Conservation (phyloP, 768 basidiomycete genomes). For the Melanogaster broomeanus region DNA sequence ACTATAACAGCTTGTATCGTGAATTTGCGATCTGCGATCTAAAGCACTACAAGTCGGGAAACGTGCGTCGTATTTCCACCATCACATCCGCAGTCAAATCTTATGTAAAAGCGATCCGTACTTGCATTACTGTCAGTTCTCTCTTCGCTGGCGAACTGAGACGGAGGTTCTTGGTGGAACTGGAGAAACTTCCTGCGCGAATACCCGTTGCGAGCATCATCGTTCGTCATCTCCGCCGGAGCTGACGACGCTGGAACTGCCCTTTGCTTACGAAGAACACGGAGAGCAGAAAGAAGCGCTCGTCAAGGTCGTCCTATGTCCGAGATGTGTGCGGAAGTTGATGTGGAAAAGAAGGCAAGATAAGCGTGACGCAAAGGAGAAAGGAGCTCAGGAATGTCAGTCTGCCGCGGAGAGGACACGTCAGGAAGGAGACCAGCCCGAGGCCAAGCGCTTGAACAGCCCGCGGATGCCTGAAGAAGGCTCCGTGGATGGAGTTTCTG, state of each 20-base stretch:
- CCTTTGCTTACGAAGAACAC: conserved; percentile 85
- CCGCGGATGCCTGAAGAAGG: not conserved
- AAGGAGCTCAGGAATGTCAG: not conserved
- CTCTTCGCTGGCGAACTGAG: conserved; percentile 93
- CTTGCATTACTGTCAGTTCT: too few species aligned
- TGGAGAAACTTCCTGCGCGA: conserved; percentile 88
- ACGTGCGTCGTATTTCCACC: conserved; percentile 48
- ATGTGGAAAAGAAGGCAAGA: conserved; percentile 82
- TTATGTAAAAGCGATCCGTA: not conserved
- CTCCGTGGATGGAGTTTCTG: not conserved
- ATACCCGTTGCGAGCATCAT: conserved; percentile 80
- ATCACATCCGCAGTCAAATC: not conserved
- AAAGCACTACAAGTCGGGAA: conserved; percentile 94
- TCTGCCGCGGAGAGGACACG: not conserved
- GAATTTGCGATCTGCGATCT: conserved; percentile 93
- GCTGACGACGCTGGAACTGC: conserved; percentile 82
- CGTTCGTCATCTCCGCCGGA: conserved; percentile 31
- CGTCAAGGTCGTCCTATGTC: conserved; percentile 90
- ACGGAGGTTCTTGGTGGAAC: conserved; percentile 82
- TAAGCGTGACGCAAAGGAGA: conserved; percentile 36
- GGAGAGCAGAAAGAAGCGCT: conserved; percentile 76
- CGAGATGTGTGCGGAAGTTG: conserved; percentile 77
- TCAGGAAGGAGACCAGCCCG: not conserved
- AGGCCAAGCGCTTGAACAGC: not conserved
- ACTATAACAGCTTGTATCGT: conserved; percentile 85